A percentile compares a stretch with the other conserved stretches of the same genome.
phyloP scores from a whole-genome alignment of 345 rosid genomes.

The Eucalyptus marginata region DNA sequence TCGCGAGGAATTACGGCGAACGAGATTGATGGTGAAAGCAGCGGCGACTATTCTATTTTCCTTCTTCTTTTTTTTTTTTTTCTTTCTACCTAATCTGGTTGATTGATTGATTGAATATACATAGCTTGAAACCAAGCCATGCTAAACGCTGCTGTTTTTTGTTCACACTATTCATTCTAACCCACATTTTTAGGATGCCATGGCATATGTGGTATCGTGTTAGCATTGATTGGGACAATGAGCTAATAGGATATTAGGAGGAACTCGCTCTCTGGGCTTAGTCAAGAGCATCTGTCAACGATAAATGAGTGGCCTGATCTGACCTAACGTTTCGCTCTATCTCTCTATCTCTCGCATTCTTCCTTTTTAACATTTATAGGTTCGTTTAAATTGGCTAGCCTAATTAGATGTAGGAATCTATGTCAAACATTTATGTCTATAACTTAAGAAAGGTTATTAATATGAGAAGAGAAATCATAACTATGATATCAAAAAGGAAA shows the following conservation, averaged over 20 bases:
- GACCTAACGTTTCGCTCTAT: accelerated
- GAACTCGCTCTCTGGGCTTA: accelerated
- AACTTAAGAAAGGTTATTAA: no score
- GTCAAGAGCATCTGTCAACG: accelerated
- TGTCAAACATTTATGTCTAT: no score
- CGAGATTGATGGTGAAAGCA: not conserved
- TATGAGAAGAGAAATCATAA: no score
- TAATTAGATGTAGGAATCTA: accelerated
- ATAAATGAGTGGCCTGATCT: accelerated
- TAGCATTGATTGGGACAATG: not conserved
- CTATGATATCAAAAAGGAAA: no score
- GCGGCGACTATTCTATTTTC: not conserved
- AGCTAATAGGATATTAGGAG: not conserved
- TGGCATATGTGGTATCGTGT: not conserved
- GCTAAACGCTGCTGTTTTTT: not conserved
- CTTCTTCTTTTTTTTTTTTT: accelerated
- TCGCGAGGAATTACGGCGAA: not conserved
- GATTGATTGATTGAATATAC: not conserved
- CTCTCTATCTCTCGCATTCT: no score
- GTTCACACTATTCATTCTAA: not conserved
- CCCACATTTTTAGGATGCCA: not conserved
- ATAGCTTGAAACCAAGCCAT: not conserved
- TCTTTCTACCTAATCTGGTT: not conserved
- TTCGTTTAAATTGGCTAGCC: no score
- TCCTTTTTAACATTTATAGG: no score